Conservation (phyloP, 1,284 basidiomycete species). For the Malassezia dermatis region DNA sequence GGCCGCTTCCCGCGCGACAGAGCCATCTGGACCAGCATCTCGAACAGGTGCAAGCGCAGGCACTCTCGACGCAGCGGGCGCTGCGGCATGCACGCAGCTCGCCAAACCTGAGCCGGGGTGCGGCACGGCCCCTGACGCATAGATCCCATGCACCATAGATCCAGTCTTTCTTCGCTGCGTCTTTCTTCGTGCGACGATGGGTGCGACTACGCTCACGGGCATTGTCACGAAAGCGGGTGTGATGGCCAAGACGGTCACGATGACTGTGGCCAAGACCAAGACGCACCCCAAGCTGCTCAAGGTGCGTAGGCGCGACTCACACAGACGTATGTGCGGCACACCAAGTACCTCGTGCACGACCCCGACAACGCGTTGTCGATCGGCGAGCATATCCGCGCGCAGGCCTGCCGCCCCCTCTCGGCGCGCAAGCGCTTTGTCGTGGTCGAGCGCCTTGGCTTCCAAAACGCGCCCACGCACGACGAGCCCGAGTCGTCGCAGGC, state of each 20-base stretch:
- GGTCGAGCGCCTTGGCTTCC: constrained; percentile 25
- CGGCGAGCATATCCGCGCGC: constrained; percentile 37
- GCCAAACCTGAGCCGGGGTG: neutral
- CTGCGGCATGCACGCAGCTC: constrained; percentile 2
- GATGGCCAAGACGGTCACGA: constrained; percentile 43
- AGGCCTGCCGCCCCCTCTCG: constrained; percentile 37
- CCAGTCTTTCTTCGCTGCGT: neutral
- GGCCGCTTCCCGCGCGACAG: neutral
- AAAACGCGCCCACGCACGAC: neutral
- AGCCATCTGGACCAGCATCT: neutral
- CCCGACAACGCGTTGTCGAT: constrained; percentile 25
- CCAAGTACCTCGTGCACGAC: constrained; percentile 43
- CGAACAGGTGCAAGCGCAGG: neutral
- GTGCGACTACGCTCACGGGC: constrained; percentile 20
- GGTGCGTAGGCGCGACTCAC: constrained; percentile 16
- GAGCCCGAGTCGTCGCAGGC: constrained; percentile 10
- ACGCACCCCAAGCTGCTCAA: constrained; percentile 38
- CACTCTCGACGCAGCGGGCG: neutral
- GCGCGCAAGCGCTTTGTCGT: constrained; percentile 38
- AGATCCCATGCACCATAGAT: constrained; percentile 2
- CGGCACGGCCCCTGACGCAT: neutral
- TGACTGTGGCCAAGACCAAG: constrained; percentile 33
- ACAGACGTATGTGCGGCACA: constrained; percentile 35
- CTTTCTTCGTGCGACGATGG: constrained; percentile 13
- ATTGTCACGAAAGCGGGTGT: constrained; percentile 41